A percentile compares a stretch with the other conserved stretches of the same genome.
These are phyloP conservation scores for Suillus ampliporus DNA, from an alignment of 768 basidiomycete genomes.

Conservation along the genomic window DNA sequence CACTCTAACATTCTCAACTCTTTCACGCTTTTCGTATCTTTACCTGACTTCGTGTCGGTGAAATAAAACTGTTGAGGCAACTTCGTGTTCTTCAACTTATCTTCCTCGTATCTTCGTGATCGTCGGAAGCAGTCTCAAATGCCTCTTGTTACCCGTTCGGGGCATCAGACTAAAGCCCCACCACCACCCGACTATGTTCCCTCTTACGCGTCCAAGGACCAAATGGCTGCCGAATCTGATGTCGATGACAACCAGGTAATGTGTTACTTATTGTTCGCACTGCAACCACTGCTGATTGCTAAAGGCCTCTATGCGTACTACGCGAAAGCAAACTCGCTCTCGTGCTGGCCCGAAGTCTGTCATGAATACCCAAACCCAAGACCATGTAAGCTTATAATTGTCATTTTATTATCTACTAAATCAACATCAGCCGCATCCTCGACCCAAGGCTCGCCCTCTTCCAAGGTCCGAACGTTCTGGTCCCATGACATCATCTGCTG, in stretches of 20 bases:
- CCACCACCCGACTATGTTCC: not conserved
- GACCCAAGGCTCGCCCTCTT: slow-evolving; percentile 1
- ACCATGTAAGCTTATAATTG: not conserved
- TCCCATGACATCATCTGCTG: slow-evolving; percentile 1
- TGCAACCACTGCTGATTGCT: not conserved
- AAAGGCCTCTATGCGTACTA: not conserved
- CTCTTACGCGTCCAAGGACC: not conserved
- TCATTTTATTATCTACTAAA: not conserved
- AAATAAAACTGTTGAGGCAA: slow-evolving; percentile 5
- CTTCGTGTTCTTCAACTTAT: slow-evolving; percentile 1
- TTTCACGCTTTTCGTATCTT: not conserved
- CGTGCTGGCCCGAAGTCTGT: not conserved
- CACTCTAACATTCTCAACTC: not conserved
- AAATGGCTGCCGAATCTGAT: not conserved
- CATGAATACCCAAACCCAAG: not conserved
- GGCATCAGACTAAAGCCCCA: not conserved
- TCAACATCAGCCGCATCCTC: not conserved
- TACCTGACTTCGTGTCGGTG: slow-evolving; percentile 3
- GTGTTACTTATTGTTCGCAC: not conserved
- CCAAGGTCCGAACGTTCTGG: not conserved
- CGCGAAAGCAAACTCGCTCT: not conserved
- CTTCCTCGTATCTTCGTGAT: slow-evolving; percentile 1
- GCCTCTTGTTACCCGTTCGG: not conserved
- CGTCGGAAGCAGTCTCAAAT: not conserved
- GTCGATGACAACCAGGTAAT: slow-evolving; percentile 4